Evolutionary conservation across 345 rosid genomes (phyloP).

Genomic region (Hibiscus tridactylites): DNA sequence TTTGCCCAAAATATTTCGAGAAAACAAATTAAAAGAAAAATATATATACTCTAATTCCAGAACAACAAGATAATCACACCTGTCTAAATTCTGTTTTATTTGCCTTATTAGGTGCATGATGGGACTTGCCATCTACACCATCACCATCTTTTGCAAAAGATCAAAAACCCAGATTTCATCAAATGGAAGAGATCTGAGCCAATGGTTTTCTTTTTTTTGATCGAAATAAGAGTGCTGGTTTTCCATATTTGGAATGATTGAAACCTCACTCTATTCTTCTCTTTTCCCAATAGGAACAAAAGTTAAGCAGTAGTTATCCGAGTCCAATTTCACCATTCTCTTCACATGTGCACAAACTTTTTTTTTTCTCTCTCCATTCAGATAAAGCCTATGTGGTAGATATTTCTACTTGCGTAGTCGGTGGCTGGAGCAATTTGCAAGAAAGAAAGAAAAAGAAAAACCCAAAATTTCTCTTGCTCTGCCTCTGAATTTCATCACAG

Average conservation of each 20-base stretch:
- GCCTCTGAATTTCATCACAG: not conserved
- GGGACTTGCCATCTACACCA: no score
- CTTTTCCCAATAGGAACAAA: not conserved
- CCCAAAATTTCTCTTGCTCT: not conserved
- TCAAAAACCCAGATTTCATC: not conserved
- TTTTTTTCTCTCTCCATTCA: not conserved
- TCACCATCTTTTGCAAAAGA: no score
- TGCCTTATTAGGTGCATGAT: no score
- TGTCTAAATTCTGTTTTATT: no score
- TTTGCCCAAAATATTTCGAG: no score
- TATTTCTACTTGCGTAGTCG: not conserved
- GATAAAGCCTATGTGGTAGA: conserved; percentile 11
- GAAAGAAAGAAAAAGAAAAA: not conserved
- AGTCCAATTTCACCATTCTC: not conserved
- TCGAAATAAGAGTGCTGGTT: no score
- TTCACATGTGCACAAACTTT: not conserved
- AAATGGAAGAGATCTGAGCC: not conserved
- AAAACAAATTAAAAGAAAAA: no score
- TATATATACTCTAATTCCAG: no score
- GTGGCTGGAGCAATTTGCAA: not conserved
- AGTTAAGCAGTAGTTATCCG: not conserved
- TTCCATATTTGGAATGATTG: not conserved
- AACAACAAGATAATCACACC: no score
- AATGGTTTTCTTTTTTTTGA: not conserved
- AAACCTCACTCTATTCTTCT: not conserved